phyloP scores from a whole-genome alignment of 2,329 filamentous ascomycete species.

The Thielaviopsis musarum region DNA sequence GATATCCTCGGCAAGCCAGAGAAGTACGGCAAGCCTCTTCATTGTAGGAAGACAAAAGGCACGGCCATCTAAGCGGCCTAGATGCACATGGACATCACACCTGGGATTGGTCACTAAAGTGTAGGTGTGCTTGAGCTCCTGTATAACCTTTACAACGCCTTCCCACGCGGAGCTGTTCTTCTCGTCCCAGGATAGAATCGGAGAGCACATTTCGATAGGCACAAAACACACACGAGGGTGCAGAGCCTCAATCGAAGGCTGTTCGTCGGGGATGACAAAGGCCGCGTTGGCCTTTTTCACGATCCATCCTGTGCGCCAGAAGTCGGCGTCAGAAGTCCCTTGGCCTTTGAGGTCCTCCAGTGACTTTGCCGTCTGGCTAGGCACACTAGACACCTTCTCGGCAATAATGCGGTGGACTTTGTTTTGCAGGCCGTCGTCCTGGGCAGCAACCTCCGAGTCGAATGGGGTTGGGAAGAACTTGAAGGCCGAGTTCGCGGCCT shows the following conservation, averaged over 20 bases:
- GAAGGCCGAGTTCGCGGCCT: background rate
- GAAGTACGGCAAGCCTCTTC: slow-evolving; percentile 20
- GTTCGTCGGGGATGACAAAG: slow-evolving; percentile 15
- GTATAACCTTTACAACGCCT: background rate
- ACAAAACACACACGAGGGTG: slow-evolving; percentile 19
- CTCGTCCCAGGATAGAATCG: slow-evolving; percentile 18
- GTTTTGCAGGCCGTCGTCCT: slow-evolving; percentile 8
- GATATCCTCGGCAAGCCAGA: slow-evolving; percentile 23
- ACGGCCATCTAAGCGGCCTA: slow-evolving; percentile 20
- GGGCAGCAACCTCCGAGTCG: background rate
- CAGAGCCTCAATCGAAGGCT: slow-evolving; percentile 11
- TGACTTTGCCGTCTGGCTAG: slow-evolving; percentile 17
- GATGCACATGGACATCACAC: slow-evolving; percentile 24
- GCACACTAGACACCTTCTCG: slow-evolving; percentile 13
- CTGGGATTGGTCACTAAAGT: slow-evolving; percentile 20
- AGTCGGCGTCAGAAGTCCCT: slow-evolving; percentile 17
- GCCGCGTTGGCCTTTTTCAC: slow-evolving; percentile 26
- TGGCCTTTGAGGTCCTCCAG: slow-evolving; percentile 15
- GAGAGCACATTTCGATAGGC: slow-evolving; percentile 23
- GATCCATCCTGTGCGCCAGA: slow-evolving; percentile 23
- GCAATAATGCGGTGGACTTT: slow-evolving; percentile 16
- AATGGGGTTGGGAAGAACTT: background rate
- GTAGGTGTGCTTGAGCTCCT: background rate
- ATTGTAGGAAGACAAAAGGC: slow-evolving; percentile 20
- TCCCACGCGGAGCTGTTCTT: slow-evolving; percentile 2